These are phyloP conservation scores for Isabelozyma rhagii DNA, from an alignment of 805 yeast genomes.

Conservation along the genomic window DNA sequence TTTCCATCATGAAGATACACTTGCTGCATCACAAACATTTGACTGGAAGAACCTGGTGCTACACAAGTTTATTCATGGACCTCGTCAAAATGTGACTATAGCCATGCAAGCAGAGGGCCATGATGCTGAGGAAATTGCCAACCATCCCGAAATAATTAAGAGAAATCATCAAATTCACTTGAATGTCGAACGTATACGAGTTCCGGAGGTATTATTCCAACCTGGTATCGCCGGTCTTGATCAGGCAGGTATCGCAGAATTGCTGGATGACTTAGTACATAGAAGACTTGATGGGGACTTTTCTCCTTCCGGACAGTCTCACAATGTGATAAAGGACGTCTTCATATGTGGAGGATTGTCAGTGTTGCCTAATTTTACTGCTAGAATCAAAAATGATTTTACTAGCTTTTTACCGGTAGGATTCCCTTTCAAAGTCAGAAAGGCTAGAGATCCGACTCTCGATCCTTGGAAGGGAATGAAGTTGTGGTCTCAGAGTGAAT, in stretches of 20 bases:
- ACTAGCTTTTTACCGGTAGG: slow-evolving; percentile 68
- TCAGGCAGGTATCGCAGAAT: slow-evolving; percentile 89
- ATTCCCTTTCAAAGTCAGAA: slow-evolving; percentile 55
- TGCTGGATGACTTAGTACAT: slow-evolving; percentile 62
- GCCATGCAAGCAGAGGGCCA: slow-evolving; percentile 41
- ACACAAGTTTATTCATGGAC: slow-evolving; percentile 88
- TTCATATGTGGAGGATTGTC: slow-evolving; percentile 88
- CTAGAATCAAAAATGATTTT: slow-evolving; percentile 69
- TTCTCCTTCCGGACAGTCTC: slow-evolving; percentile 50
- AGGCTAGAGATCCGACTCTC: slow-evolving; percentile 62
- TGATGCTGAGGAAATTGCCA: slow-evolving; percentile 41
- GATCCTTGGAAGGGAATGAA: slow-evolving; percentile 98
- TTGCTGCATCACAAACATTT: slow-evolving; percentile 62
- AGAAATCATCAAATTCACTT: slow-evolving; percentile 88
- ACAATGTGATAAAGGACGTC: slow-evolving; percentile 56
- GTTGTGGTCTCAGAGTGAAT: slow-evolving; percentile 58
- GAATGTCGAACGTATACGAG: slow-evolving; percentile 85
- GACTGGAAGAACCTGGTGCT: slow-evolving; percentile 82
- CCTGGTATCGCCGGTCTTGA: slow-evolving; percentile 94
- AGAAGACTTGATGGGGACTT: slow-evolving; percentile 59
- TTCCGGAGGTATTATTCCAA: slow-evolving; percentile 89
- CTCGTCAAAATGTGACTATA: slow-evolving; percentile 70
- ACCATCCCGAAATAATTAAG: slow-evolving; percentile 63
- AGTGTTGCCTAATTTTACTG: slow-evolving; percentile 58
- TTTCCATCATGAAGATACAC: slow-evolving; percentile 81